Percentiles rank a stretch among this genome's conserved stretches.
phyloP scores from a whole-genome alignment of 2,329 filamentous ascomycete species.

The Fusarium sp. region DNA sequence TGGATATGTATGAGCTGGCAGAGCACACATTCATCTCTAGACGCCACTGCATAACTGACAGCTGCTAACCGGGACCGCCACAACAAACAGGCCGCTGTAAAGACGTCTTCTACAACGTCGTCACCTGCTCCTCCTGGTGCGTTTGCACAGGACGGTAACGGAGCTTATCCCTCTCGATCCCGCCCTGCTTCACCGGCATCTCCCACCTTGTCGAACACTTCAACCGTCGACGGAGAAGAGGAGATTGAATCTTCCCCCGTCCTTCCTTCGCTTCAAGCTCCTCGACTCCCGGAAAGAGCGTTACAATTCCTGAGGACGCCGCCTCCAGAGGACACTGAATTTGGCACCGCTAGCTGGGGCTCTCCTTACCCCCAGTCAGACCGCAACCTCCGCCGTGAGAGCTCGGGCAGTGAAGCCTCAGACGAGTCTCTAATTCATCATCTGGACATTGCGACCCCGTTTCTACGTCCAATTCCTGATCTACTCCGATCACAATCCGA shows the following conservation, averaged over 20 bases:
- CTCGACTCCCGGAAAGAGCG: conserved; percentile 69
- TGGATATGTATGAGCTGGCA: conserved; percentile 35
- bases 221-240: conserved; percentile 70
- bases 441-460: conserved; percentile 72
- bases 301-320: conserved; percentile 69
- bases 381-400: conserved; percentile 63
- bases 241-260: conserved; percentile 69
- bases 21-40: conserved; percentile 42
- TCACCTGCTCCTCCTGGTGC: conserved; percentile 69
- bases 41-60: conserved; percentile 45
- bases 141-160: conserved; percentile 69
- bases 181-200: conserved; percentile 60
- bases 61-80: conserved; percentile 44
- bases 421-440: conserved; percentile 73
- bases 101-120: conserved; percentile 68
- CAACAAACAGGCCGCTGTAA: conserved; percentile 58
- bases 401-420: conserved; percentile 70
- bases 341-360: conserved; percentile 87
- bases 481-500: conserved; percentile 52
- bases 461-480: conserved; percentile 68
- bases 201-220: conserved; percentile 72
- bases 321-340: conserved; percentile 60
- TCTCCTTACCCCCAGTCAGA: conserved; percentile 85
- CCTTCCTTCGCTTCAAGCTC: conserved; percentile 70
- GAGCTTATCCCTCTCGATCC: conserved; percentile 54